Conservation (phyloP, 371 early-diverging fungal genomes). For the Syncephalastrum contaminatum region DNA sequence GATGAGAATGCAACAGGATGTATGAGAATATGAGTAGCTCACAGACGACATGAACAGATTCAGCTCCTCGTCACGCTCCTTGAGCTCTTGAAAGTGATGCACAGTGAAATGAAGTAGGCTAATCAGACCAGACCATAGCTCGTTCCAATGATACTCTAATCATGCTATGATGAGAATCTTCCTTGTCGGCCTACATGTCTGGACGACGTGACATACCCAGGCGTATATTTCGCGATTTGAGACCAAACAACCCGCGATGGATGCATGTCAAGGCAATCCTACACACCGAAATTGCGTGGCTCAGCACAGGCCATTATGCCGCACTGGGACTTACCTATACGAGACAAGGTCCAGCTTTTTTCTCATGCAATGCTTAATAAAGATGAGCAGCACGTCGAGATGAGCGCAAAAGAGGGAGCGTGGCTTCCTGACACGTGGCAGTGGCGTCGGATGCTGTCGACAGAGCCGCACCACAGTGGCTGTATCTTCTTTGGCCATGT, state of each 20-base stretch:
- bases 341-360: slow-evolving; percentile 53
- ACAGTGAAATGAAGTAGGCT: slow-evolving; percentile 45
- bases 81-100: slow-evolving; percentile 30
- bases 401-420: slow-evolving; percentile 38
- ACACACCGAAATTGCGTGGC: no score
- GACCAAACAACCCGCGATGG: slow-evolving; percentile 38
- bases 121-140: slow-evolving; percentile 50
- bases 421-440: slow-evolving; percentile 46
- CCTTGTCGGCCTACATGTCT: slow-evolving; percentile 20
- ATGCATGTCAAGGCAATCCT: slow-evolving; percentile 37
- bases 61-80: slow-evolving; percentile 24
- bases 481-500: slow-evolving; percentile 23
- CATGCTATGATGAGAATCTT: slow-evolving; percentile 3
- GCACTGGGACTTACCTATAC: slow-evolving; percentile 35
- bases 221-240: slow-evolving; percentile 40
- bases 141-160: slow-evolving; percentile 49
- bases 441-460: slow-evolving; percentile 44
- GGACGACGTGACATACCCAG: slow-evolving; percentile 31
- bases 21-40: slow-evolving; percentile 2
- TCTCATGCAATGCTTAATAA: slow-evolving; percentile 53
- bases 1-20: no score
- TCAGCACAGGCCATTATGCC: neutral
- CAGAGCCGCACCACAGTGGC: slow-evolving; percentile 24
- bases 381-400: slow-evolving; percentile 47
- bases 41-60: slow-evolving; percentile 39